Evolutionary conservation across 192 early-diverging fungal species (phyloP), one percentile per base, ranked within the genome.

Genomic region (Gigaspora rosea): DNA sequence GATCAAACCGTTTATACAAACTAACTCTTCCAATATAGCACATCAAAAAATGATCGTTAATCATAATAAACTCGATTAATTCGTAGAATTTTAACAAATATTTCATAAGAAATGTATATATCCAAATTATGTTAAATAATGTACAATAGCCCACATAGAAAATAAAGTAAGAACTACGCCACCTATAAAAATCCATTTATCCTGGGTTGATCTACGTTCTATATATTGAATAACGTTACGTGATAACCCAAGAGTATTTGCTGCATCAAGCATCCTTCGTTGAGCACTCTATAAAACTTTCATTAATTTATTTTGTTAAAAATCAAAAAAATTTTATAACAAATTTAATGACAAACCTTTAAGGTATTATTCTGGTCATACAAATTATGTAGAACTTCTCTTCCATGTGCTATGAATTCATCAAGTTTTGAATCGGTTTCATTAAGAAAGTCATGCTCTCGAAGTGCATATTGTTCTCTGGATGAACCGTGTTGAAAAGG

Each of bases 181-280:
- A 10, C 74, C 82, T 73, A 86, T 82, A 73, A 89, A 89, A 49
- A 89, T 88, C 88, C 88, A 89, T 36, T 86, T 89, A 78, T 89
- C 88, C 68, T 89, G 85, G 48, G 74, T 47, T 59, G 84, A 84
- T 58, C 86, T 78, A 51, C 88, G 81, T 66, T 89, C 88, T 76
- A 89, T 88, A 73, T 83, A 84, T 48, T 86, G 81, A 48, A 89
- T 89, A 11, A 86, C 85, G 82, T 85, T 88, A 66, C 85, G 85
- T 22, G 88, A 89, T 56, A 89, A 78, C 16, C 88, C 88, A 2
- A 89, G 80, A n/a, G 85, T 83, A 80, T 86, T 86, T 20, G 85
- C 86, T 68, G 86, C 82, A 75, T 89, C 88, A 77, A 86, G 71
- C 33, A 89, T 80, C 71, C 83, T 85, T 62, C 84, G 78, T 79